These are phyloP conservation scores for Pleurostoma richardsiae DNA, from an alignment of 2,329 filamentous ascomycete genomes.

Conservation along the genomic window DNA sequence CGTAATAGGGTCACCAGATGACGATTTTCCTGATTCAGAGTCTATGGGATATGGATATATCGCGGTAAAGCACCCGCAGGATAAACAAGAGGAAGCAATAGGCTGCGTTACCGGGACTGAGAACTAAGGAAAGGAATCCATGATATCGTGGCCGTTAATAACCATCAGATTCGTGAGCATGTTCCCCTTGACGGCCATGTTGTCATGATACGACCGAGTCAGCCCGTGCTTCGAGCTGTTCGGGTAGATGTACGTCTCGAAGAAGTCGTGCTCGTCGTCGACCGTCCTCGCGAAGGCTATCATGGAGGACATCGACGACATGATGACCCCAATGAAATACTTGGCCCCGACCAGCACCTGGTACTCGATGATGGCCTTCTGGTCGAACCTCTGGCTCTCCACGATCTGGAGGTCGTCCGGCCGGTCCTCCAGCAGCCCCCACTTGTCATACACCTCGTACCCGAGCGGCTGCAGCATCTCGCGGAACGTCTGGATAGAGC, in stretches of 20 bases:
- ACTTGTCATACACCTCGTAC: slow-evolving; percentile 6
- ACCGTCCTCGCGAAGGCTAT: neutral
- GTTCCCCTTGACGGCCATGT: neutral
- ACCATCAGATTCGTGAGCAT: neutral
- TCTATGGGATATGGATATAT: too few relatives aligned
- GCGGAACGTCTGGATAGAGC: slow-evolving; percentile 2
- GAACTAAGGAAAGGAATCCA: neutral
- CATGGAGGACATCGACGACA: neutral
- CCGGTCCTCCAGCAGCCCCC: slow-evolving; percentile 1
- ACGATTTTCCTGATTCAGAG: too few relatives aligned
- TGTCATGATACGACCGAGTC: too few relatives aligned
- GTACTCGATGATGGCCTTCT: slow-evolving; percentile 8
- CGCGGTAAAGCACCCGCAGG: too few relatives aligned
- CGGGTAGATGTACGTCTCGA: slow-evolving; percentile 1
- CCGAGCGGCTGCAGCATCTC: slow-evolving; percentile 5
- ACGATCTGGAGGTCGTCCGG: slow-evolving; percentile 1
- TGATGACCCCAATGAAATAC: neutral
- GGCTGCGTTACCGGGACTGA: too few relatives aligned
- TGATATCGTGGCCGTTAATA: neutral
- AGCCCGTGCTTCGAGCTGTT: neutral
- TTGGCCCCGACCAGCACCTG: neutral
- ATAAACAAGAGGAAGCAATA: too few relatives aligned
- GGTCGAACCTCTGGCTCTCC: slow-evolving; percentile 1
- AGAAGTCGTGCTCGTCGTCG: neutral
- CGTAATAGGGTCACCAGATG: too few relatives aligned